Percentiles rank a stretch among this genome's conserved stretches.
Evolutionary conservation across 345 rosid genomes (phyloP).

Genomic region (Carallia pectinifolia): DNA sequence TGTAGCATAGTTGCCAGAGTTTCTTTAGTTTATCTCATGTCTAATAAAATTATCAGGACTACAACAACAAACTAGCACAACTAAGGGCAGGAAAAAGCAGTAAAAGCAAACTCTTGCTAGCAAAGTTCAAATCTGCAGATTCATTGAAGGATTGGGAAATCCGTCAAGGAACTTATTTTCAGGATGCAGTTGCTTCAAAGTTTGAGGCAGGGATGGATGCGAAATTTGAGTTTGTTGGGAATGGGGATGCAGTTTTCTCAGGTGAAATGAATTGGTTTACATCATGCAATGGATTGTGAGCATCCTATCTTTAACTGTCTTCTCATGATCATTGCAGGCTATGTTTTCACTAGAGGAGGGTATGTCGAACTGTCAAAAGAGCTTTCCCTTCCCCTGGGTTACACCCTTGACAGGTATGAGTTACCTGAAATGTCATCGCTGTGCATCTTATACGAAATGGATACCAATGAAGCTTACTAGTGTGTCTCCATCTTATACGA

Average conservation of each 20-base stretch:
- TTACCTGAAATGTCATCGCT: not conserved
- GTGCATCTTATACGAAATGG: not conserved
- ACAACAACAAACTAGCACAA: constrained; percentile 81
- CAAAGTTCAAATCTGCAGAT: constrained; percentile 71
- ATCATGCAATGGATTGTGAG: not conserved
- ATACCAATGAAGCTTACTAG: not conserved
- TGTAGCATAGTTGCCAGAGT: not conserved
- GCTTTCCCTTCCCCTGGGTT: constrained; percentile 73
- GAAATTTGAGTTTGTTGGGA: constrained; percentile 77
- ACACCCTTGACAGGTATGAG: constrained; percentile 84
- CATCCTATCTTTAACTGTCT: constrained; percentile 10
- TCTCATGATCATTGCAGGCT: constrained; percentile 46
- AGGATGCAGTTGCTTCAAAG: constrained; percentile 73
- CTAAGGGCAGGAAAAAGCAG: constrained; percentile 87
- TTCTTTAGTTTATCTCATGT: not conserved
- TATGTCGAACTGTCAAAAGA: constrained; percentile 82
- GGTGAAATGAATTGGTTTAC: constrained; percentile 41
- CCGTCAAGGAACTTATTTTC: constrained; percentile 87
- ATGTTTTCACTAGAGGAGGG: constrained; percentile 91
- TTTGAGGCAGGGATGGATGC: constrained; percentile 97
- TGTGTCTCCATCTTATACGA: no score
- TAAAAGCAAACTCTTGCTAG: constrained; percentile 88
- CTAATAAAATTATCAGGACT: constrained; percentile 48
- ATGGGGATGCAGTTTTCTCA: constrained; percentile 82
- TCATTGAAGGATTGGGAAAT: constrained; percentile 83